Evolutionary conservation across 2,329 filamentous ascomycete species (phyloP).

Genomic region (Colletotrichum echinochloae): DNA sequence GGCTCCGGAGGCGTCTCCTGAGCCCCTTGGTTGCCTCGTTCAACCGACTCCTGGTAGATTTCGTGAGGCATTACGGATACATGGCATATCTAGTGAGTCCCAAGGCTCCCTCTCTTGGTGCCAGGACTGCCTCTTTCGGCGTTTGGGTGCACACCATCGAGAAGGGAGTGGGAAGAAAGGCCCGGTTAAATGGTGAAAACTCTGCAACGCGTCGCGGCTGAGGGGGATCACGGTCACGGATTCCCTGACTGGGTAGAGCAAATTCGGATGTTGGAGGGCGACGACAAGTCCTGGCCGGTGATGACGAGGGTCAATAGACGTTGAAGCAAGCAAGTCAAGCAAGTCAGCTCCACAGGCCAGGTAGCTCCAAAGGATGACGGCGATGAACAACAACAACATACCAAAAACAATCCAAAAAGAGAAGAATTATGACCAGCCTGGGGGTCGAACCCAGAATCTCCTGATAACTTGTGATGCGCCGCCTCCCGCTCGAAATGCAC

Average conservation of each 20-base stretch:
- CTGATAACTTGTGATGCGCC: conserved; percentile 15
- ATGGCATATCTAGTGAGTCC: no score
- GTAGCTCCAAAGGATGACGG: background rate
- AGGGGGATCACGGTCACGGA: background rate
- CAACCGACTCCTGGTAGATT: background rate
- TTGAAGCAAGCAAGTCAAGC: background rate
- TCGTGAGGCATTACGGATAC: background rate
- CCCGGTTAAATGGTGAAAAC: conserved; percentile 16
- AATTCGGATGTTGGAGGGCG: conserved; percentile 10
- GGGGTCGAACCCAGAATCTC: conserved; percentile 41
- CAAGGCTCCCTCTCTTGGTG: background rate
- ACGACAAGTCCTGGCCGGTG: background rate
- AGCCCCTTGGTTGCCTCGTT: background rate
- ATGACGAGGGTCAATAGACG: background rate
- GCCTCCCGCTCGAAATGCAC: background rate
- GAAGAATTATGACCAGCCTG: conserved; percentile 34
- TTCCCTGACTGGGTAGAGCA: background rate
- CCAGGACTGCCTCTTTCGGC: background rate
- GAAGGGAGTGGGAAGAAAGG: background rate
- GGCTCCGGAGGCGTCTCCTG: background rate
- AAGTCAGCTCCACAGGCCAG: background rate
- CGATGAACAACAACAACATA: background rate
- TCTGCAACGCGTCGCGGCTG: conserved; percentile 4
- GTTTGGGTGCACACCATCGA: background rate
- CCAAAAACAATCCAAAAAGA: background rate